These are phyloP conservation scores for Lyophyllum shimeji DNA, from an alignment of 768 basidiomycete species.

Conservation along the genomic window DNA sequence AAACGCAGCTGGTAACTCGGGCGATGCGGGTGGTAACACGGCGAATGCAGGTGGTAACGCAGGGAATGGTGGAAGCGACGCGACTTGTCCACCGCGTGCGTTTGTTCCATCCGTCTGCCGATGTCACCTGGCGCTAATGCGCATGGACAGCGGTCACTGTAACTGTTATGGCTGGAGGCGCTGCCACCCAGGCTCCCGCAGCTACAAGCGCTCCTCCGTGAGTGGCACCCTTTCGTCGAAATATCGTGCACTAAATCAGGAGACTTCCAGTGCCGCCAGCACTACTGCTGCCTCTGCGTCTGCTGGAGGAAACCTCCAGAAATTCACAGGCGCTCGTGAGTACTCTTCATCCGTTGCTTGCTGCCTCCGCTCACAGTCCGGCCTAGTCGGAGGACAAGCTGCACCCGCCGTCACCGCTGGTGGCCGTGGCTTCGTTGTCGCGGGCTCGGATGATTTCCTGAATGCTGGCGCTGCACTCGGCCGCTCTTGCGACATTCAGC, in stretches of 20 bases:
- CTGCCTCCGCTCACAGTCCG: background rate
- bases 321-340: conserved; percentile 50
- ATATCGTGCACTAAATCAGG: background rate
- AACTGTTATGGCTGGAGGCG: conserved; percentile 15
- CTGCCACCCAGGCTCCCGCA: conserved; percentile 11
- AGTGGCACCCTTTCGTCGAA: background rate
- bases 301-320: conserved; percentile 42
- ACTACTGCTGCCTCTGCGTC: conserved; percentile 14
- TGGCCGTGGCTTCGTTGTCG: conserved; percentile 48
- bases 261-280: conserved; percentile 14
- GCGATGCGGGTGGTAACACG: no score
- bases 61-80: background rate
- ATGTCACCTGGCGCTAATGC: background rate
- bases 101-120: background rate
- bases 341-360: background rate
- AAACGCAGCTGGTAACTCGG: no score
- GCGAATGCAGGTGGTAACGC: background rate
- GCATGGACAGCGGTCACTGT: conserved; percentile 24
- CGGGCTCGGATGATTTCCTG: conserved; percentile 44
- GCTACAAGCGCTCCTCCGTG: conserved; percentile 15
- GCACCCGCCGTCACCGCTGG: conserved; percentile 46
- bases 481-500: conserved; percentile 58
- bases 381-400: conserved; percentile 38
- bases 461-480: conserved; percentile 49
- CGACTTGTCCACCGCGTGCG: conserved; percentile 17